phyloP scores from a whole-genome alignment of 805 yeast genomes.

The Grigorovia jiainica region DNA sequence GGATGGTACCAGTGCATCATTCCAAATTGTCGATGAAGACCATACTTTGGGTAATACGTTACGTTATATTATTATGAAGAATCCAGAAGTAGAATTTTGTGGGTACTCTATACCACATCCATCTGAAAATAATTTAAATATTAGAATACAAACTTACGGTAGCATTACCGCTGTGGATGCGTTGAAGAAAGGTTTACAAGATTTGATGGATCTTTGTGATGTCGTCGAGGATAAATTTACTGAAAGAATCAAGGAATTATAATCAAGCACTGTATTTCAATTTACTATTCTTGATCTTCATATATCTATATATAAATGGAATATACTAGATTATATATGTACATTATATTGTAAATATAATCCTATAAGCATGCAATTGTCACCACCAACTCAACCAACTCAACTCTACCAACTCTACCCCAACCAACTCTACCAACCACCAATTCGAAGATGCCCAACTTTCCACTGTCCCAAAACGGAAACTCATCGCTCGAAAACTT shows the following conservation, averaged over 20 bases:
- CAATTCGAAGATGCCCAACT: background rate
- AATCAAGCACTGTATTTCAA: no score
- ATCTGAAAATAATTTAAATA: conserved; percentile 77
- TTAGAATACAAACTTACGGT: conserved; percentile 91
- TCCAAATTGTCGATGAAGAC: conserved; percentile 88
- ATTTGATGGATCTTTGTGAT: conserved; percentile 71
- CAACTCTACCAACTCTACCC: background rate
- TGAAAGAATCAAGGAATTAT: conserved; percentile 47
- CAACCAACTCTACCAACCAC: background rate
- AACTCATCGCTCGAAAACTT: conserved; percentile 10
- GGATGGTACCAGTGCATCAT: conserved; percentile 91
- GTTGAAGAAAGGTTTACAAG: conserved; percentile 81
- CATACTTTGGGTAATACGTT: conserved; percentile 93
- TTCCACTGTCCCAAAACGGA: conserved; percentile 1
- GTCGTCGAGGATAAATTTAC: conserved; percentile 74
- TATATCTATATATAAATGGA: background rate
- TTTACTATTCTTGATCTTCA: no score
- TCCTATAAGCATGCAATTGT: no score
- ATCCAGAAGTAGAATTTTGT: conserved; percentile 95
- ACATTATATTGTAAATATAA: no score
- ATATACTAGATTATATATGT: background rate
- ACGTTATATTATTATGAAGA: conserved; percentile 91
- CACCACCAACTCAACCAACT: background rate
- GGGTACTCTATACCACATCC: conserved; percentile 99
- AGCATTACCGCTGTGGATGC: conserved; percentile 84